Evolutionary conservation across 352 stramenopile genomes (phyloP).

Genomic region (Thalassiosira delicatula): DNA sequence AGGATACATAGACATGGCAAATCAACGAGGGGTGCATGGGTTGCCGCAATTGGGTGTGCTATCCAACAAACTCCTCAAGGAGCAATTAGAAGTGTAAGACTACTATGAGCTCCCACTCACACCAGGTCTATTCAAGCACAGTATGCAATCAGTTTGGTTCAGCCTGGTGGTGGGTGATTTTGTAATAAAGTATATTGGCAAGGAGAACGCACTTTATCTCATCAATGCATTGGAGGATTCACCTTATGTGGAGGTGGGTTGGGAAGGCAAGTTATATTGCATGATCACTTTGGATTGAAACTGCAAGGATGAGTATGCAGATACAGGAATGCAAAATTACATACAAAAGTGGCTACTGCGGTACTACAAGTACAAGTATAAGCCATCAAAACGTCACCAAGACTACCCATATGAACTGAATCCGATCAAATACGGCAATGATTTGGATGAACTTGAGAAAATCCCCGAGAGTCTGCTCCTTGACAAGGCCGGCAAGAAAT

Average conservation of each 20-base stretch:
- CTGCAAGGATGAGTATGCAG: slow-evolving; percentile 33
- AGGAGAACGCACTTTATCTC: neutral
- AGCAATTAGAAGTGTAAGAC: neutral
- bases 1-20: slow-evolving; percentile 49
- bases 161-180: slow-evolving; percentile 10
- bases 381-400: slow-evolving; percentile 6
- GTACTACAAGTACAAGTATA: slow-evolving; percentile 28
- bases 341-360: slow-evolving; percentile 15
- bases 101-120: neutral
- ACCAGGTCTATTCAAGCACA: slow-evolving; percentile 15
- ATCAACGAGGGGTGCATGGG: slow-evolving; percentile 29
- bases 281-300: slow-evolving; percentile 58
- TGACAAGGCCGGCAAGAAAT: neutral
- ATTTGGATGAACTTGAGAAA: neutral
- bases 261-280: slow-evolving; percentile 34
- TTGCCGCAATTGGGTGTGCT: slow-evolving; percentile 45
- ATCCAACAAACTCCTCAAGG: neutral
- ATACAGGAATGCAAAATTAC: slow-evolving; percentile 42
- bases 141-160: neutral
- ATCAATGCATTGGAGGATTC: slow-evolving; percentile 15
- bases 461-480: neutral
- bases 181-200: slow-evolving; percentile 6
- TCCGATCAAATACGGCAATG: neutral
- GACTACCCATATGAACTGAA: neutral
- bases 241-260: slow-evolving; percentile 40